phyloP scores from a whole-genome alignment of 192 early-diverging fungal genomes.

The Backusella westeae region DNA sequence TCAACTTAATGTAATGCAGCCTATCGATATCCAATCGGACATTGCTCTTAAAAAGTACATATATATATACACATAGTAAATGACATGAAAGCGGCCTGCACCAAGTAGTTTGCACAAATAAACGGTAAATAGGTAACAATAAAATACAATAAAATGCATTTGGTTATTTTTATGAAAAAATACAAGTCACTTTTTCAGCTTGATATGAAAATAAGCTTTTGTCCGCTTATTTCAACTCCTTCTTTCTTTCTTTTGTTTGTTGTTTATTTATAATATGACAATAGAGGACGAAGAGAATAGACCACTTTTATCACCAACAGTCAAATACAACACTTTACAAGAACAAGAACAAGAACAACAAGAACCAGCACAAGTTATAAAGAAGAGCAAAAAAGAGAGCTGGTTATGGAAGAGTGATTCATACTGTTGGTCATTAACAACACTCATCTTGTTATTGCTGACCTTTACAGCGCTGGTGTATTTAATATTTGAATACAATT shows the following conservation, averaged over 20 bases:
- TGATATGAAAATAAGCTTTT: background rate
- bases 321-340: background rate
- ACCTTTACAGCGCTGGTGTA: slow-evolving; percentile 22
- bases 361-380: background rate
- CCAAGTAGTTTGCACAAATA: too few relatives aligned
- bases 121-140: background rate
- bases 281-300: background rate
- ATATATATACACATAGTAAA: background rate
- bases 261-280: background rate
- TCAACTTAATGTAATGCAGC: too few relatives aligned
- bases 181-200: background rate
- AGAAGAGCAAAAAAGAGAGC: background rate
- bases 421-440: slow-evolving; percentile 28
- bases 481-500: slow-evolving; percentile 22
- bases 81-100: too few relatives aligned
- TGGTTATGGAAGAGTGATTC: slow-evolving; percentile 33
- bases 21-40: background rate
- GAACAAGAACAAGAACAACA: background rate
- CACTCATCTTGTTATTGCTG: slow-evolving; percentile 21
- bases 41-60: background rate
- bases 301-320: background rate
- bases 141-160: background rate
- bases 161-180: background rate
- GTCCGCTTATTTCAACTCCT: background rate
- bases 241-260: background rate